Evolutionary conservation across 2,329 filamentous ascomycete genomes (phyloP).

Genomic region (Ophiostoma sp.): DNA sequence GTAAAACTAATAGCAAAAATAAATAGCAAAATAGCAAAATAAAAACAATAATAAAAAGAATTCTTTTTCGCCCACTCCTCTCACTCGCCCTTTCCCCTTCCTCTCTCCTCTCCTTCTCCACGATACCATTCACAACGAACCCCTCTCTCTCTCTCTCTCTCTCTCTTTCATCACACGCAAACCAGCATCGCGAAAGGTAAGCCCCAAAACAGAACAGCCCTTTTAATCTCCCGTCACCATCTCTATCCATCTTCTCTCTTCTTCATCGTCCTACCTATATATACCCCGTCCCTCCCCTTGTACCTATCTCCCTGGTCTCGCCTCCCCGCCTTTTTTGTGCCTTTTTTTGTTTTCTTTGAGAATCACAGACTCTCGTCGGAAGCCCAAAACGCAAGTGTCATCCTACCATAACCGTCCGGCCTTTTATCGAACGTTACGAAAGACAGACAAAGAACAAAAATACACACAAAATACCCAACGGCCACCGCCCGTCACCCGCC

Average conservation of each 20-base stretch:
- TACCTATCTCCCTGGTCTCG: constrained; percentile 6
- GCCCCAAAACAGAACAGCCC: constrained; percentile 1
- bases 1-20: not conserved
- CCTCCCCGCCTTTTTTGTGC: constrained; percentile 10
- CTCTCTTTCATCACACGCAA: constrained; percentile 15
- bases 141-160: constrained; percentile 13
- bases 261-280: not conserved
- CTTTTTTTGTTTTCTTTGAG: constrained; percentile 2
- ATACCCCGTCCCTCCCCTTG: constrained; percentile 5
- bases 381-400: not conserved
- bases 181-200: constrained; percentile 26
- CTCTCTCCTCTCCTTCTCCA: constrained; percentile 19
- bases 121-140: constrained; percentile 20
- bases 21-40: constrained; percentile 17
- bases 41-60: constrained; percentile 28
- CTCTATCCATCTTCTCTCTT: constrained; percentile 1
- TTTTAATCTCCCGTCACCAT: not conserved
- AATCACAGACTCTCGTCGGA: not conserved
- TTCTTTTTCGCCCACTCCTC: constrained; percentile 23
- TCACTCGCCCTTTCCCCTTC: constrained; percentile 16
- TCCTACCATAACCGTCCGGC: not conserved
- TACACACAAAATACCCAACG: not conserved
- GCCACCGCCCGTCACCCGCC: not conserved
- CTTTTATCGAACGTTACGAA: not conserved
- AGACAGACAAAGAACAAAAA: not conserved